Conservation (phyloP, 352 stramenopile genomes). For the Phytophthora palmivora region DNA sequence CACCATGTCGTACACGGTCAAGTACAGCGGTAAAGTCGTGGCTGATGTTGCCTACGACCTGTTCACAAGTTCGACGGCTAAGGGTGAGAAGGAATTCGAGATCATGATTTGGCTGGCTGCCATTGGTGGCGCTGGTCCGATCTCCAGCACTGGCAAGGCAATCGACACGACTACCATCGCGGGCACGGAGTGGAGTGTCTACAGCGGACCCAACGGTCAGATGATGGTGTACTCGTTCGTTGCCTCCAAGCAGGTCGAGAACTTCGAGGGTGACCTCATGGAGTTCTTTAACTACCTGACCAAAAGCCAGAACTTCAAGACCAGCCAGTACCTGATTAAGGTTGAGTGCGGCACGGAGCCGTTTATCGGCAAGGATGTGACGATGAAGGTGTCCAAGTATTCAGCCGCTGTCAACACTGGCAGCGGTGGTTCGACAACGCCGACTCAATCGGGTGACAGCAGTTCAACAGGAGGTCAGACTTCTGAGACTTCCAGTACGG, state of each 20-base stretch:
- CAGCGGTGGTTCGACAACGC: slow-evolving; percentile 9
- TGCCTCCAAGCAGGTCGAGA: slow-evolving; percentile 30
- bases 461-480: slow-evolving; percentile 18
- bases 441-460: slow-evolving; percentile 19
- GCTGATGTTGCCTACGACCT: slow-evolving; percentile 49
- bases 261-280: slow-evolving; percentile 44
- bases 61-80: slow-evolving; percentile 45
- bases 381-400: slow-evolving; percentile 42
- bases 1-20: slow-evolving; percentile 47
- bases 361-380: slow-evolving; percentile 39
- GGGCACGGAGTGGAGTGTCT: slow-evolving; percentile 39
- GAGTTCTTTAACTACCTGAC: slow-evolving; percentile 46
- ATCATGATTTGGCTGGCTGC: slow-evolving; percentile 57
- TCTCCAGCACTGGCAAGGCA: slow-evolving; percentile 43
- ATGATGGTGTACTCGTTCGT: slow-evolving; percentile 58
- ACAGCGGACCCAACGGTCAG: slow-evolving; percentile 40
- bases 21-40: slow-evolving; percentile 41
- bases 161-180: slow-evolving; percentile 41
- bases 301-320: slow-evolving; percentile 38
- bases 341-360: slow-evolving; percentile 52
- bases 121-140: slow-evolving; percentile 41
- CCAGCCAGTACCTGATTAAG: slow-evolving; percentile 45
- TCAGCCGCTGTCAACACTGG: slow-evolving; percentile 35
- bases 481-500: slow-evolving; percentile 14
- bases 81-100: slow-evolving; percentile 49